These are phyloP conservation scores for Cercophora samala DNA, from an alignment of 495 filamentous ascomycete genomes.

Conservation along the genomic window DNA sequence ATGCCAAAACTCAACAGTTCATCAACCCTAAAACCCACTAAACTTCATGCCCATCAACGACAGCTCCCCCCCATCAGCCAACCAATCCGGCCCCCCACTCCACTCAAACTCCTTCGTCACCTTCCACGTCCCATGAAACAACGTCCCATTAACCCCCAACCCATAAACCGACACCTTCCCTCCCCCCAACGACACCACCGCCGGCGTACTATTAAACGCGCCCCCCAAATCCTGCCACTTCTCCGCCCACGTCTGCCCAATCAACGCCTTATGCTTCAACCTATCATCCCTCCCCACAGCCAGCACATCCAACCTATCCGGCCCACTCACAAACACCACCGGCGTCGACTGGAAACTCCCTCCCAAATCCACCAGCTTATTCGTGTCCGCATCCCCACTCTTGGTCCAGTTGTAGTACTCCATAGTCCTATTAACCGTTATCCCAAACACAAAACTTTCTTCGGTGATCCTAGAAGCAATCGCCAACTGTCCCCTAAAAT, in stretches of 20 bases:
- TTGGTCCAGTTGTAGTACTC: slow-evolving; percentile 8
- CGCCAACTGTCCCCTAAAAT: background rate
- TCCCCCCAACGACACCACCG: background rate
- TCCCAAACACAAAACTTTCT: slow-evolving; percentile 6
- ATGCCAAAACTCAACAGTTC: no score
- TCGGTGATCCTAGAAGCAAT: background rate
- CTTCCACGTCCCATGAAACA: slow-evolving; percentile 4
- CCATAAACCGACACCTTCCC: slow-evolving; percentile 5
- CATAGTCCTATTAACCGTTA: background rate
- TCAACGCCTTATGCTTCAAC: slow-evolving; percentile 3
- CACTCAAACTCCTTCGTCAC: background rate
- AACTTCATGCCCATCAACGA: background rate
- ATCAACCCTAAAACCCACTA: background rate
- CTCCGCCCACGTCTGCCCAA: background rate
- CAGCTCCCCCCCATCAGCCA: background rate
- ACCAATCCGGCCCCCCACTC: background rate
- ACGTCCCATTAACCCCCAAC: background rate
- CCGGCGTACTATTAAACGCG: slow-evolving; percentile 10
- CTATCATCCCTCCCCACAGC: slow-evolving; percentile 10
- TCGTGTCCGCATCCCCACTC: background rate
- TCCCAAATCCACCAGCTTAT: background rate
- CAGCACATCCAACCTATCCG: slow-evolving; percentile 5
- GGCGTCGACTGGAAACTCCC: background rate
- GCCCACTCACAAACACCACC: background rate
- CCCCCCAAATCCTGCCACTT: slow-evolving; percentile 7